Percentiles rank a stretch among this genome's conserved stretches.
These are phyloP conservation scores for Platismatia glauca DNA, from an alignment of 495 filamentous ascomycete genomes.

Conservation along the genomic window DNA sequence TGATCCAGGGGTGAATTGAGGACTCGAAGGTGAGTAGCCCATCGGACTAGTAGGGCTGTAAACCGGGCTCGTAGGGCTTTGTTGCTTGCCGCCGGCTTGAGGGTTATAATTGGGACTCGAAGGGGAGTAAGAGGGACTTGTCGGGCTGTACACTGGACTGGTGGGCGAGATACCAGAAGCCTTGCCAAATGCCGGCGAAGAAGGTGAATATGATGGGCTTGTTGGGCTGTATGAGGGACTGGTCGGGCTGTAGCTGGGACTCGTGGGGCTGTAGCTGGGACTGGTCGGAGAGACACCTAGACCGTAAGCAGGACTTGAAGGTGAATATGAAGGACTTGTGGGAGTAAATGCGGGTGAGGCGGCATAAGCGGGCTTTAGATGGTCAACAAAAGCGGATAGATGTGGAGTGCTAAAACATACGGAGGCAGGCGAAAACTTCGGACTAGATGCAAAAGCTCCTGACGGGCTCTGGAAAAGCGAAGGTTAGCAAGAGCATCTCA, in stretches of 20 bases:
- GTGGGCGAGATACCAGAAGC: constrained; percentile 51
- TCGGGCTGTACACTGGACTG: constrained; percentile 42
- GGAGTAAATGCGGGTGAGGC: constrained; percentile 60
- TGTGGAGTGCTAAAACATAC: constrained; percentile 55
- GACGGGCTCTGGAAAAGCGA: constrained; percentile 36
- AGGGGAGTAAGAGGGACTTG: constrained; percentile 44
- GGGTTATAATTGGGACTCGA: background rate
- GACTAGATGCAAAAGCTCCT: constrained; percentile 32
- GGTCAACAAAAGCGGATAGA: background rate
- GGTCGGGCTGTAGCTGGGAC: constrained; percentile 66
- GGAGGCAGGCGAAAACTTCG: constrained; percentile 55
- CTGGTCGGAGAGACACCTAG: constrained; percentile 57
- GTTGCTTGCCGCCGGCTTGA: constrained; percentile 38
- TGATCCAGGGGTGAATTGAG: constrained; percentile 20
- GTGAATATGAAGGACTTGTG: constrained; percentile 73
- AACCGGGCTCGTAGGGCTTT: constrained; percentile 43
- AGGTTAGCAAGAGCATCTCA: constrained; percentile 48
- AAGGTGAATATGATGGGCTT: constrained; percentile 48
- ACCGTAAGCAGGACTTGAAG: constrained; percentile 76
- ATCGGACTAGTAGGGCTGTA: constrained; percentile 40
- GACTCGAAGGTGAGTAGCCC: constrained; percentile 18
- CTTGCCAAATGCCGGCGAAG: constrained; percentile 58
- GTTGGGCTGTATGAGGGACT: constrained; percentile 50
- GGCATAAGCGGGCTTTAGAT: constrained; percentile 24
- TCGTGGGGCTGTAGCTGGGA: constrained; percentile 74